Conservation (phyloP, 2,329 filamentous ascomycete species). For the Aspergillus sp. region DNA sequence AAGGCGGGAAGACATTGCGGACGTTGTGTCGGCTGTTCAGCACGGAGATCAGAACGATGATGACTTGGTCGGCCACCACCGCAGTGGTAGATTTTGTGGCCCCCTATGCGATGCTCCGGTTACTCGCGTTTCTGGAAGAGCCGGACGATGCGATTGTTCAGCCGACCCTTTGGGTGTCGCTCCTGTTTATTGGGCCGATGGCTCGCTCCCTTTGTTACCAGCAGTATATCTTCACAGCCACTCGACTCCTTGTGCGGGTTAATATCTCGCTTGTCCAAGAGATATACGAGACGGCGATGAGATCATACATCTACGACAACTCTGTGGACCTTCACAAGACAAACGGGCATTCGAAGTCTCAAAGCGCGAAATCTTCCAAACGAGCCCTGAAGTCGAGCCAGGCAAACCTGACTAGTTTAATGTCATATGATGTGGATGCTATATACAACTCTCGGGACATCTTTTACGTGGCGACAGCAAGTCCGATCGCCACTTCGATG, state of each 20-base stretch:
- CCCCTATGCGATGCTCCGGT: slow-evolving; percentile 54
- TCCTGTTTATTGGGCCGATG: slow-evolving; percentile 53
- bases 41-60: slow-evolving; percentile 24
- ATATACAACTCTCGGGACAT: slow-evolving; percentile 53
- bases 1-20: slow-evolving; percentile 26
- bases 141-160: slow-evolving; percentile 45
- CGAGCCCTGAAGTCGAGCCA: slow-evolving; percentile 40
- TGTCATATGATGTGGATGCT: slow-evolving; percentile 59
- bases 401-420: slow-evolving; percentile 55
- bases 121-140: slow-evolving; percentile 52
- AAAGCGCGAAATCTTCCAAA: slow-evolving; percentile 14
- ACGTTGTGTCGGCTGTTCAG: slow-evolving; percentile 24
- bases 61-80: slow-evolving; percentile 23
- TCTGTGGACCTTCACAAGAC: slow-evolving; percentile 12
- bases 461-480: slow-evolving; percentile 46
- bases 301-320: slow-evolving; percentile 54
- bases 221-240: slow-evolving; percentile 58
- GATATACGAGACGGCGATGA: slow-evolving; percentile 55
- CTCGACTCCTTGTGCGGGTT: slow-evolving; percentile 55
- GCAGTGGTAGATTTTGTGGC: slow-evolving; percentile 48
- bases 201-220: slow-evolving; percentile 52
- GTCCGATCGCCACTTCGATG: slow-evolving; percentile 48
- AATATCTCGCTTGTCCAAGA: slow-evolving; percentile 59
- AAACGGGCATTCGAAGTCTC: slow-evolving; percentile 8
- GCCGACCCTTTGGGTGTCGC: slow-evolving; percentile 54